Evolutionary conservation across 768 basidiomycete genomes (phyloP), one percentile per base, ranked within the genome.

Genomic region (Mycena crocata): DNA sequence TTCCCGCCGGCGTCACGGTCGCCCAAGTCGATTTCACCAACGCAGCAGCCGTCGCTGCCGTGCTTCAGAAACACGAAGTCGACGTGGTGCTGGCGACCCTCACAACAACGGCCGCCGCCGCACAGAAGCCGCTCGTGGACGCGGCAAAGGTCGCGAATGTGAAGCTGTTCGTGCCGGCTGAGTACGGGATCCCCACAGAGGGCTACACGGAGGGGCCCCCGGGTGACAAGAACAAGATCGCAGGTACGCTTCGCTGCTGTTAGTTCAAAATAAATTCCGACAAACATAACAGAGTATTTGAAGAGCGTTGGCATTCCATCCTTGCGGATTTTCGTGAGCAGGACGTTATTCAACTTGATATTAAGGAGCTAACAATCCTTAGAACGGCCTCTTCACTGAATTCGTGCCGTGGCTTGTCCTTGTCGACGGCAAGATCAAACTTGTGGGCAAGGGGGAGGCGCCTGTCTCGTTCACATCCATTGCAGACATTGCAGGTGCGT

Each of bases 341-440:
- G 14, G 23, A 45, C 23, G 15, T 42, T 21, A 32, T 5, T 19
- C 55, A 39, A 23, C 2, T 28, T 23, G 12, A n/a, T 35, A n/a
- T 24, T 48, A 24, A n/a, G 2, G 7, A 6, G 23, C 32, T 54
- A 24, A 44, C n/a, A 24, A 15, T n/a, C 59, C 12, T 67, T 31
- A 81, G 81, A 77, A 55, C 23, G 81, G 81, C n/a, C 7, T 75
- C 23, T 81, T 80, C 60, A 74, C 67, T 10, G 75, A 80, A 26
- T 70, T 72, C 51, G 56, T 80, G 23, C 75, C 78, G 2, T 77
- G 67, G 71, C 35, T 81, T 45, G 73, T 75, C 2, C 70, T 73
- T 61, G 68, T 71, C 12, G 51, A 73, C 32, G 77, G 76, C 31
- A 78, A 79, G 61, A 67, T 77, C 56, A 74, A 76, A 31, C 58